Evolutionary conservation across 1,284 basidiomycete genomes (phyloP).

Genomic region (Fomitopsis betulina): DNA sequence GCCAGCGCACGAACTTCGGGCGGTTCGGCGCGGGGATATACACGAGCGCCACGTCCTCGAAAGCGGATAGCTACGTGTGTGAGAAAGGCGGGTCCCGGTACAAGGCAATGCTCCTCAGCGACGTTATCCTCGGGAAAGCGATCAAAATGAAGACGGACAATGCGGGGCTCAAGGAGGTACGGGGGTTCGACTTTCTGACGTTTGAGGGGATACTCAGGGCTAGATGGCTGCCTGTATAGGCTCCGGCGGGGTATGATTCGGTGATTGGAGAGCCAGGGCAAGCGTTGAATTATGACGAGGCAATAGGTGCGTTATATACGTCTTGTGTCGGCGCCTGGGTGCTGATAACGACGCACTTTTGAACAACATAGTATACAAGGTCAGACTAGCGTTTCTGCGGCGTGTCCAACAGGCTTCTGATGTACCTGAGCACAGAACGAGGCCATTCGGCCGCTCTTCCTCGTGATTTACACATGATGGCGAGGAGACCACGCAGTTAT

Average conservation of each 20-base stretch:
- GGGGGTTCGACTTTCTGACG: too few relatives aligned
- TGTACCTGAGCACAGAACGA: slow-evolving; percentile 16
- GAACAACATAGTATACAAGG: too few relatives aligned
- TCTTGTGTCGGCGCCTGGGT: too few relatives aligned
- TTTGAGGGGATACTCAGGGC: too few relatives aligned
- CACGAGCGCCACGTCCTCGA: slow-evolving; percentile 16
- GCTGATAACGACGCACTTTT: too few relatives aligned
- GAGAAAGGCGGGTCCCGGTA: slow-evolving; percentile 13
- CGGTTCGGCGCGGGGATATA: slow-evolving; percentile 16
- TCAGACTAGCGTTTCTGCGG: not conserved
- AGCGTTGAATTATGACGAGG: slow-evolving; percentile 24
- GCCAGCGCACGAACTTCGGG: slow-evolving; percentile 9
- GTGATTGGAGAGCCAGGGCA: slow-evolving; percentile 24
- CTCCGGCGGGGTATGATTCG: slow-evolving; percentile 20
- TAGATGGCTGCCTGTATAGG: slow-evolving; percentile 9
- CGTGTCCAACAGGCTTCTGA: not conserved
- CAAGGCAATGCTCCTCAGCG: slow-evolving; percentile 19
- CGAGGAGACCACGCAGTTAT: not conserved
- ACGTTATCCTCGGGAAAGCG: slow-evolving; percentile 21
- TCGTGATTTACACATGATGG: slow-evolving; percentile 12
- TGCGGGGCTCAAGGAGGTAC: slow-evolving; percentile 16
- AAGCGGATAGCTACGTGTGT: slow-evolving; percentile 19
- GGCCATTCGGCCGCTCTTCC: slow-evolving; percentile 21
- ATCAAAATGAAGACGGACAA: slow-evolving; percentile 13
- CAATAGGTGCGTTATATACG: slow-evolving; percentile 17